These are phyloP conservation scores for Castanea crenata DNA, from an alignment of 306 rosid genomes.

Conservation along the genomic window DNA sequence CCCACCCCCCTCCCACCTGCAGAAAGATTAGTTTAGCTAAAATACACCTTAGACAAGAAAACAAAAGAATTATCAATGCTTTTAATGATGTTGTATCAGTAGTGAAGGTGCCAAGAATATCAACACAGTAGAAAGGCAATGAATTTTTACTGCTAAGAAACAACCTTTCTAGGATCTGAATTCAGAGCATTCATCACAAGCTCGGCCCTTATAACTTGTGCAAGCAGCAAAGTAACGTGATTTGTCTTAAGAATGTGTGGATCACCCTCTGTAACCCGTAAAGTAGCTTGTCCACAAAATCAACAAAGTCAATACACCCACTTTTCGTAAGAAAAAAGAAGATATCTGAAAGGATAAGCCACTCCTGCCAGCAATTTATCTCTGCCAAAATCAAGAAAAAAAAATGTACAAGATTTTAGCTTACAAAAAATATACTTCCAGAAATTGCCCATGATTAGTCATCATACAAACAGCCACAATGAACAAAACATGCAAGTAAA, in stretches of 20 bases:
- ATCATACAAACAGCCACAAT: conserved; percentile 3
- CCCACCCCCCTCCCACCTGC: neutral
- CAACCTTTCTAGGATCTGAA: conserved; percentile 91
- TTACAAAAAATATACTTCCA: conserved; percentile 15
- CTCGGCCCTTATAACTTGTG: conserved; percentile 86
- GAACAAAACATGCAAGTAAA: neutral
- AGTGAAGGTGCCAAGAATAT: conserved; percentile 20
- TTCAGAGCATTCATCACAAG: conserved; percentile 91
- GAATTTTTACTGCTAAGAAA: conserved; percentile 23
- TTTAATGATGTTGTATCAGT: neutral
- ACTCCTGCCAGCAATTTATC: conserved; percentile 97
- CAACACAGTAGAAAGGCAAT: neutral
- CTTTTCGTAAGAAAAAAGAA: conserved; percentile 87
- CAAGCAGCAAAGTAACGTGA: conserved; percentile 95
- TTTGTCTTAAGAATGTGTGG: conserved; percentile 78
- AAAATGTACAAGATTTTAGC: conserved; percentile 26
- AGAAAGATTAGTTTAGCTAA: conserved; percentile 6
- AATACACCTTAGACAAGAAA: conserved; percentile 10
- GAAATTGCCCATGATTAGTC: conserved; percentile 15
- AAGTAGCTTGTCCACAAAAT: conserved; percentile 92
- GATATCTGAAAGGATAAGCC: conserved; percentile 94
- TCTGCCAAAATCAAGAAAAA: conserved; percentile 62
- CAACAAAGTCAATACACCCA: conserved; percentile 92
- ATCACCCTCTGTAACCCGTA: conserved; percentile 84
- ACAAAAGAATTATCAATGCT: neutral